Evolutionary conservation across 495 filamentous ascomycete species (phyloP).

Genomic region (Rusavskia elegans): DNA sequence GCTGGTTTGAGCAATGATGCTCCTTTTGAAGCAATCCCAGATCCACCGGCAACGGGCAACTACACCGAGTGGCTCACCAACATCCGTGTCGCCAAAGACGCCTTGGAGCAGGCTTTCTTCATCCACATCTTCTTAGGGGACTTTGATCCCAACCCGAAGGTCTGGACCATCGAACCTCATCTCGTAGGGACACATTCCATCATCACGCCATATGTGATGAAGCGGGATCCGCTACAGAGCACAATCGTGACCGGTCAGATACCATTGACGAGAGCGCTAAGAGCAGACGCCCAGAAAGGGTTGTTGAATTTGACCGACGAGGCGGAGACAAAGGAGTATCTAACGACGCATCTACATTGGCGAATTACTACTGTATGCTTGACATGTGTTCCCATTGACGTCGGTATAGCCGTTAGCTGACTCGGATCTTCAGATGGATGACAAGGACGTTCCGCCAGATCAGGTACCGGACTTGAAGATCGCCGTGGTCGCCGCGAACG

Average conservation of each 20-base stretch:
- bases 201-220: slow-evolving; percentile 22
- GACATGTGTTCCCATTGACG: too few species aligned
- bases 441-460: slow-evolving; percentile 12
- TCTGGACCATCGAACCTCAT: slow-evolving; percentile 26
- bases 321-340: slow-evolving; percentile 14
- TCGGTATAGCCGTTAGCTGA: not conserved
- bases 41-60: slow-evolving; percentile 2
- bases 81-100: slow-evolving; percentile 37
- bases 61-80: slow-evolving; percentile 45
- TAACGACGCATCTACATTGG: slow-evolving; percentile 22
- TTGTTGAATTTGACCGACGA: slow-evolving; percentile 14
- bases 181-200: slow-evolving; percentile 40
- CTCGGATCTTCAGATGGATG: slow-evolving; percentile 13
- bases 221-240: not conserved
- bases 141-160: slow-evolving; percentile 19
- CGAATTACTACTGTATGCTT: slow-evolving; percentile 5
- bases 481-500: slow-evolving; percentile 19
- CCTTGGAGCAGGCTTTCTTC: slow-evolving; percentile 33
- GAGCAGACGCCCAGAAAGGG: slow-evolving; percentile 10
- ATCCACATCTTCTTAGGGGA: slow-evolving; percentile 45
- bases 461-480: slow-evolving; percentile 18
- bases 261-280: slow-evolving; percentile 22
- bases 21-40: slow-evolving; percentile 13
- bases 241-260: slow-evolving; percentile 16
- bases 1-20: slow-evolving; percentile 8